A percentile compares a stretch with the other conserved stretches of the same genome.
Conservation (phyloP, 352 stramenopile genomes). For the Globisporangium irregulare region DNA sequence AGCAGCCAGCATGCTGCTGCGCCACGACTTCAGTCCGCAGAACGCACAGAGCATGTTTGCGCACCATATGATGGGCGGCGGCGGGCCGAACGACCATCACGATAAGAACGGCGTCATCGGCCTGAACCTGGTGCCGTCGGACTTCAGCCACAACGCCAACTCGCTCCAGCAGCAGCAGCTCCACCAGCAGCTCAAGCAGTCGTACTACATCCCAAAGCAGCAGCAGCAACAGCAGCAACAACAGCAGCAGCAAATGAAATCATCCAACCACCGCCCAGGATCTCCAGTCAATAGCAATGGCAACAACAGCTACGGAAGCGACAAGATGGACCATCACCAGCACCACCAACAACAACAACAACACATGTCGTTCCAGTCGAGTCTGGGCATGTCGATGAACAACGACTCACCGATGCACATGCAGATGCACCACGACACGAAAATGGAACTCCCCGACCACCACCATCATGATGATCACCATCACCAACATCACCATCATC, state of each 20-base stretch:
- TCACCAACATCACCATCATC: background rate
- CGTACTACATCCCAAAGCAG: conserved; percentile 32
- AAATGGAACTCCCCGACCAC: background rate
- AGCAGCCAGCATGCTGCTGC: conserved; percentile 65
- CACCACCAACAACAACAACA: background rate
- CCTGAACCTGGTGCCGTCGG: conserved; percentile 57
- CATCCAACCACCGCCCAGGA: conserved; percentile 23
- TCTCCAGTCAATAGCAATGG: conserved; percentile 18
- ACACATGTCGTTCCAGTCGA: background rate
- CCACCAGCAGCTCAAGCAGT: conserved; percentile 32
- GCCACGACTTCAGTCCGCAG: conserved; percentile 73
- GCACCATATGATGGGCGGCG: conserved; percentile 38
- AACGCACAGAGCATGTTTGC: conserved; percentile 44
- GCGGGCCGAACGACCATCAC: conserved; percentile 33
- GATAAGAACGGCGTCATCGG: conserved; percentile 62
- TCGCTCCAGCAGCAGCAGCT: conserved; percentile 33
- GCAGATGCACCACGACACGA: conserved; percentile 4
- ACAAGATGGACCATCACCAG: conserved; percentile 2
- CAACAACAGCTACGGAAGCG: background rate
- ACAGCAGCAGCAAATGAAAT: conserved; percentile 29
- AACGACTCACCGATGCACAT: background rate
- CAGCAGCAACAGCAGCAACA: too few species aligned
- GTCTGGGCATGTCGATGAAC: background rate
- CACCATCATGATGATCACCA: background rate
- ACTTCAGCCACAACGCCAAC: conserved; percentile 37